A percentile compares a stretch with the other conserved stretches of the same genome.
phyloP scores from a whole-genome alignment of 805 yeast genomes.

The Kuraishia piskuri region DNA sequence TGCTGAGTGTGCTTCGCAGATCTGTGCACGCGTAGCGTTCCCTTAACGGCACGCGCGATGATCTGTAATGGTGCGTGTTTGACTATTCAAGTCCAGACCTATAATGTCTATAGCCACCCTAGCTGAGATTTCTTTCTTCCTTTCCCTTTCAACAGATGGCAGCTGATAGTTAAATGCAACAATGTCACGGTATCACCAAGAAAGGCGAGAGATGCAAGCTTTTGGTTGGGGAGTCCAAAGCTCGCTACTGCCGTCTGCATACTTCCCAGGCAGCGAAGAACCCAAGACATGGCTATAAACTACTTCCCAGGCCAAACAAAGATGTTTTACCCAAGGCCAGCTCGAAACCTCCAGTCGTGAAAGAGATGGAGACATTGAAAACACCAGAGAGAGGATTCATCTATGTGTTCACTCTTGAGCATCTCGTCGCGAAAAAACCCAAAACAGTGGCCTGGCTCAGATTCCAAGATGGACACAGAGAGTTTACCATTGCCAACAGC shows the following conservation, averaged over 20 bases:
- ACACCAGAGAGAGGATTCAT: conserved; percentile 28
- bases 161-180: conserved; percentile 21
- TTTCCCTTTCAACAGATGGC: no score
- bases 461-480: conserved; percentile 20
- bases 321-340: no score
- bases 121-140: no score
- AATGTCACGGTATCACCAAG: conserved; percentile 33
- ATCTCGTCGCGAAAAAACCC: conserved; percentile 23
- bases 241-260: conserved; percentile 20
- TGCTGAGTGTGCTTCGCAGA: neutral
- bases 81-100: no score
- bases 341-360: no score
- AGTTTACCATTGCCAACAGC: conserved; percentile 17
- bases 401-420: conserved; percentile 39
- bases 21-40: neutral
- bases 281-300: no score
- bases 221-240: conserved; percentile 6
- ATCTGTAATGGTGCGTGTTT: neutral
- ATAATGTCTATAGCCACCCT: no score
- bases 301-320: no score
- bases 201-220: conserved; percentile 32
- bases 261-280: conserved; percentile 21
- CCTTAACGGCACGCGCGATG: neutral
- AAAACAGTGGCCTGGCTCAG: conserved; percentile 27
- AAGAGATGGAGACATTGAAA: neutral